Evolutionary conservation across 2,329 filamentous ascomycete species (phyloP).

Genomic region (Diaporthe humulicola): DNA sequence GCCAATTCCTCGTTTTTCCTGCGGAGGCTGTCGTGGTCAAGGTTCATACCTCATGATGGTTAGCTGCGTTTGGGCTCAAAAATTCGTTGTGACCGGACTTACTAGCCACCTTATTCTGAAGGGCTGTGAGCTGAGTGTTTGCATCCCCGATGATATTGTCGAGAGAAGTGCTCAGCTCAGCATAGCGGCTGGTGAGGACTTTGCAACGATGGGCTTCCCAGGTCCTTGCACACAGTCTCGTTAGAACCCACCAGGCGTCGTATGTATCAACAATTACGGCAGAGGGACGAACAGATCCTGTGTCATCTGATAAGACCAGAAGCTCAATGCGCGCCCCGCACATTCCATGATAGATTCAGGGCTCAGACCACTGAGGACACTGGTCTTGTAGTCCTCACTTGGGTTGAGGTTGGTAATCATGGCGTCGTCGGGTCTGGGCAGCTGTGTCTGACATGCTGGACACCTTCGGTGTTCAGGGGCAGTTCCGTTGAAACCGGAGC

Average conservation of each 20-base stretch:
- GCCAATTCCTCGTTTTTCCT: slow-evolving; percentile 80
- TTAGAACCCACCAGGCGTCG: slow-evolving; percentile 33
- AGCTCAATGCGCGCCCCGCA: slow-evolving; percentile 81
- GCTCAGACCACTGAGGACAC: slow-evolving; percentile 83
- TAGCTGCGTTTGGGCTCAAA: neutral
- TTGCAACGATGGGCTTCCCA: slow-evolving; percentile 84
- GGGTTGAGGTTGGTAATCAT: slow-evolving; percentile 80
- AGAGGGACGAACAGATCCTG: slow-evolving; percentile 79
- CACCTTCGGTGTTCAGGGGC: slow-evolving; percentile 69
- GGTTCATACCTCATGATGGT: slow-evolving; percentile 61
- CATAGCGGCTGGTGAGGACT: slow-evolving; percentile 79
- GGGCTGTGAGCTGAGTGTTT: slow-evolving; percentile 76
- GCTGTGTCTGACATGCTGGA: slow-evolving; percentile 79
- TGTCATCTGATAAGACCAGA: slow-evolving; percentile 88
- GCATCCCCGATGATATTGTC: slow-evolving; percentile 82
- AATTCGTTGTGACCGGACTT: slow-evolving; percentile 41
- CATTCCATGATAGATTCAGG: slow-evolving; percentile 90
- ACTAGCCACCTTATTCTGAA: slow-evolving; percentile 77
- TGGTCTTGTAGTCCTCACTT: slow-evolving; percentile 91
- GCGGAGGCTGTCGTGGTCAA: slow-evolving; percentile 73
- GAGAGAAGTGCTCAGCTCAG: slow-evolving; percentile 72
- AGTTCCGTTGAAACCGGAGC: slow-evolving; percentile 70
- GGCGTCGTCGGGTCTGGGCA: slow-evolving; percentile 81
- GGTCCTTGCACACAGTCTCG: slow-evolving; percentile 60
- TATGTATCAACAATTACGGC: slow-evolving; percentile 41